Percentiles rank a stretch among this genome's conserved stretches.
Evolutionary conservation across 306 rosid species (phyloP).

Genomic region (Nissolia schottii): DNA sequence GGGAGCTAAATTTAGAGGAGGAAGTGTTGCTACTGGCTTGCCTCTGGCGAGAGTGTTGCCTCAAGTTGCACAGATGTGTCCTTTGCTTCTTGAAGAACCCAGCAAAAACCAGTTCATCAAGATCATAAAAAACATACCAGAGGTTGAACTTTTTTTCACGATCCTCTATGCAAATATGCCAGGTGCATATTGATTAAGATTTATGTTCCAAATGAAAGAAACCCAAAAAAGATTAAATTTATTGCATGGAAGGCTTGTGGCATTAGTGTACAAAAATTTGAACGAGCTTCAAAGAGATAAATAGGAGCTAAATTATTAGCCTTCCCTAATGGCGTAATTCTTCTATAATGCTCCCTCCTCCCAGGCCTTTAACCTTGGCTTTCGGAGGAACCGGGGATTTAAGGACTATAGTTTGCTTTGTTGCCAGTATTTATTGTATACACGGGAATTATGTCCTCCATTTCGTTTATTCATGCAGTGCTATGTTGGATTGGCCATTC

Average conservation of each 20-base stretch:
- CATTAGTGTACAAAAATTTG: conserved; percentile 31
- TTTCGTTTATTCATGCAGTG: conserved; percentile 14
- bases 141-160: conserved; percentile 82
- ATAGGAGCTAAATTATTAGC: conserved; percentile 29
- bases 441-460: background rate
- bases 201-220: conserved; percentile 26
- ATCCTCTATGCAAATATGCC: conserved; percentile 75
- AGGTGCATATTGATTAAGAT: conserved; percentile 33
- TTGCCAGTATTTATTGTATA: conserved; percentile 1
- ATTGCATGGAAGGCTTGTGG: conserved; percentile 28
- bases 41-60: conserved; percentile 76
- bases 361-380: conserved; percentile 15
- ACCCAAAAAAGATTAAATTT: conserved; percentile 14
- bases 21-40: conserved; percentile 47
- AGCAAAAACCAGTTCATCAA: conserved; percentile 65
- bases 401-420: background rate
- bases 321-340: conserved; percentile 17
- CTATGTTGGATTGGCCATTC: conserved; percentile 2
- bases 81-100: conserved; percentile 66
- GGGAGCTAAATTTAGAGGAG: conserved; percentile 52
- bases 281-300: conserved; percentile 25
- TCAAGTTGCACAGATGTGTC: conserved; percentile 71
- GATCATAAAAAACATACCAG: conserved; percentile 48
- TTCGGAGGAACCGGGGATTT: conserved; percentile 10
- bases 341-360: conserved; percentile 19